Evolutionary conservation across 2,329 filamentous ascomycete species (phyloP).

Genomic region (Diaporthe caulivora): DNA sequence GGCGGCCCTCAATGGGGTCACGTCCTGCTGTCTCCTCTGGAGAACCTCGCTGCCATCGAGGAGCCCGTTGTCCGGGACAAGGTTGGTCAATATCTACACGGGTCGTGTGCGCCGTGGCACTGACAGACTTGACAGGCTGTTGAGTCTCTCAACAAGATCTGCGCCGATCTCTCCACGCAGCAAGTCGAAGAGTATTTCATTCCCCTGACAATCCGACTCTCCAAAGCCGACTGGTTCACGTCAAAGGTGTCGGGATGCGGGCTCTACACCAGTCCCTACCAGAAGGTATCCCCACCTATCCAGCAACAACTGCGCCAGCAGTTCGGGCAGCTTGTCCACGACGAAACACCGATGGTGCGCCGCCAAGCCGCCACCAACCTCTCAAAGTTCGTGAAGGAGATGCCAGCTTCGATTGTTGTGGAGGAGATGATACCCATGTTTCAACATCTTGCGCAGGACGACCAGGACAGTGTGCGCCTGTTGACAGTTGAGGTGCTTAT

Average conservation of each 20-base stretch:
- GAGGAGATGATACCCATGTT: constrained; percentile 99
- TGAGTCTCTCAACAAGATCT: constrained; percentile 99
- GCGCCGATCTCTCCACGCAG: constrained; percentile 87
- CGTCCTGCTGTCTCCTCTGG: constrained; percentile 94
- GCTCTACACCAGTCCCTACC: constrained; percentile 93
- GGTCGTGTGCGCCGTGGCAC: constrained; percentile 38
- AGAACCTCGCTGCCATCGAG: constrained; percentile 98
- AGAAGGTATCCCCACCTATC: constrained; percentile 86
- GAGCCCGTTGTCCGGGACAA: constrained; percentile 98
- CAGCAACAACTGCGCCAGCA: constrained; percentile 94
- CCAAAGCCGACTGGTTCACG: constrained; percentile 99
- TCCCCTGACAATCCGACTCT: constrained; percentile 92
- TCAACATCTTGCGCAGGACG: constrained; percentile 94
- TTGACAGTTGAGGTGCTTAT: constrained; percentile 97
- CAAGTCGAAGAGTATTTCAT: constrained; percentile 99
- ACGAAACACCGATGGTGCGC: constrained; percentile 99
- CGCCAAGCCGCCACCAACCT: constrained; percentile 96
- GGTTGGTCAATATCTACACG: constrained; percentile 64
- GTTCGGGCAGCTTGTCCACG: constrained; percentile 92
- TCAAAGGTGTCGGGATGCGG: constrained; percentile 98
- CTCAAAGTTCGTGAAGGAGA: constrained; percentile 97
- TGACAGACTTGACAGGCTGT: constrained; percentile 76
- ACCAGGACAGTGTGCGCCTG: constrained; percentile 96
- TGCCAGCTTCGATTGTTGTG: constrained; percentile 90
- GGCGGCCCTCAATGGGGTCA: constrained; percentile 94